Conservation (phyloP, 495 filamentous ascomycete species). For the Paragyromitra xinjiangensis region DNA sequence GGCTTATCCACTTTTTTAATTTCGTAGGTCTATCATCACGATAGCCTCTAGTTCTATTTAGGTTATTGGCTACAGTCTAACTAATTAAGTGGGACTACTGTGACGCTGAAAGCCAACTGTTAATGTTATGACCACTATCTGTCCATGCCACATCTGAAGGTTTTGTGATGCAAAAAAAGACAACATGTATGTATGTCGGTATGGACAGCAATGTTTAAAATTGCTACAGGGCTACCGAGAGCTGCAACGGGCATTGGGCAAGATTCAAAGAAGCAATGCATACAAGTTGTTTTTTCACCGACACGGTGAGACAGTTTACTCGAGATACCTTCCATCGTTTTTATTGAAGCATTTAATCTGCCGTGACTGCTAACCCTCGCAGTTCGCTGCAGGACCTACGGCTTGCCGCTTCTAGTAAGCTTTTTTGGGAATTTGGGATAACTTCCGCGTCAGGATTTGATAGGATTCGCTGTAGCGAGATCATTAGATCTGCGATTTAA, state of each 20-base stretch:
- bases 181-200: constrained; percentile 12
- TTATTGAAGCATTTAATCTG: constrained; percentile 42
- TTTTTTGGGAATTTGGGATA: constrained; percentile 11
- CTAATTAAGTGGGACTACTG: background rate
- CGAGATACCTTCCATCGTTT: constrained; percentile 21
- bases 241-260: constrained; percentile 44
- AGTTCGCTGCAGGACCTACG: constrained; percentile 28
- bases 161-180: constrained; percentile 31
- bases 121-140: constrained; percentile 19
- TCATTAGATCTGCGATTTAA: constrained; percentile 30
- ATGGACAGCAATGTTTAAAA: constrained; percentile 17
- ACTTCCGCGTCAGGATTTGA: constrained; percentile 16
- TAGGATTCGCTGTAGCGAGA: constrained; percentile 13
- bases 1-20: constrained; percentile 7
- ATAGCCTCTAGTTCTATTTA: background rate
- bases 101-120: constrained; percentile 17
- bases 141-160: constrained; percentile 17
- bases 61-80: constrained; percentile 3
- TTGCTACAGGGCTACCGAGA: constrained; percentile 15
- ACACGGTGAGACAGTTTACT: constrained; percentile 9
- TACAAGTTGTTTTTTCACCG: constrained; percentile 14
- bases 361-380: constrained; percentile 43
- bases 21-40: constrained; percentile 16
- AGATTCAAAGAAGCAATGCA: constrained; percentile 29
- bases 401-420: constrained; percentile 40